Base-by-base conservation (phyloP, 148 eudicot genomes). In the Vaccinium macrocarpon region DNA sequence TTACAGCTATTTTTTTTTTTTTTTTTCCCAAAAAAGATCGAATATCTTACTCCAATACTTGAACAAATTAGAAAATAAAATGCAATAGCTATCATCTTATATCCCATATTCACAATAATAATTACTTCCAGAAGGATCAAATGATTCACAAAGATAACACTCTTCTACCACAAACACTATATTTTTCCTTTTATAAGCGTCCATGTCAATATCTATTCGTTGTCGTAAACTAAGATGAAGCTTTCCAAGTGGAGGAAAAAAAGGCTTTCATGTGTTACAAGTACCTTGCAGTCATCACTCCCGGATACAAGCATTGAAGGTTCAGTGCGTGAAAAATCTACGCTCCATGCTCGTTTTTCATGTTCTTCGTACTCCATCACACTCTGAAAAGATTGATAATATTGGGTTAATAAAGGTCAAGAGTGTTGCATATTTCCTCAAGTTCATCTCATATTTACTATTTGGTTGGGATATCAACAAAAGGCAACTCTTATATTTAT, bases 251-350 rank as follows among this genome's bases (percentile, higher is more conserved):
- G 35, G 79, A 79, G 56, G 82, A 50, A 53, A 74, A 51, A 2
- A 8, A 76, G 7, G 15, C 8, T 85, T 52, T 61, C 51, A 56
- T 48, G 59, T 23, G 66, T 76, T 78, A 18, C 71, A 59, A 48
- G 38, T 91, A 90, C 96, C 94, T 91, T 93, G 82, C 96, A 91
- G 82, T 93, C 96, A 84, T 93, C 96, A 88, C 94, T 92, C 78
- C 96, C 96, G 46, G 94, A 93, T 51, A 93, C 93, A 84, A 93
- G 96, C 96, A 91, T 92, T n/a, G 94, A 88, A 80, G 94, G 96
- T 84, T 93, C 94, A 48, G 90, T 92, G 79, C 87, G 88, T 9
- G 94, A 93, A 87, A 93, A 93, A 85, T 92, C 96, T 56, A 93
- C 96, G 86, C 94, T 93, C 94, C 94, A 92, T 57, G 92, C 96